Percentiles rank a stretch among this genome's conserved stretches.
These are phyloP conservation scores for Durio zibethinus DNA, from an alignment of 345 rosid genomes.

Conservation along the genomic window DNA sequence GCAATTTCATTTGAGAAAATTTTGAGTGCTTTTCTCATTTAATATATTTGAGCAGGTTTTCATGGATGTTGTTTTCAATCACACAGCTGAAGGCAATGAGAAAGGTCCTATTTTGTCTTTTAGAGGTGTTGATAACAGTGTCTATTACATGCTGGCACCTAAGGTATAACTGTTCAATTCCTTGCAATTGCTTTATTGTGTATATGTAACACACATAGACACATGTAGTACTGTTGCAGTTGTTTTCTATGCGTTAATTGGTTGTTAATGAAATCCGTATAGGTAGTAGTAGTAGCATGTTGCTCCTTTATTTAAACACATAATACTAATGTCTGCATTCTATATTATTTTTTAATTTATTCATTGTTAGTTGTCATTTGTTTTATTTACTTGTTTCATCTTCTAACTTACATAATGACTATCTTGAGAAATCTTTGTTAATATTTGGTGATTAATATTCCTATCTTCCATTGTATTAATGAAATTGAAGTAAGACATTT, in stretches of 20 bases:
- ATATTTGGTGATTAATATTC: neutral
- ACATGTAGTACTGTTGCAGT: neutral
- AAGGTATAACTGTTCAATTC: conserved; percentile 50
- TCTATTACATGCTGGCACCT: conserved; percentile 95
- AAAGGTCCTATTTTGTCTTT: conserved; percentile 83
- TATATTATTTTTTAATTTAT: neutral
- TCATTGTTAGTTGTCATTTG: neutral
- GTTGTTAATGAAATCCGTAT: conserved; percentile 3
- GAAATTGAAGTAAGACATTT: neutral
- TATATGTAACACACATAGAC: neutral
- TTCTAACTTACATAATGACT: neutral
- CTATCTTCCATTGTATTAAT: no score
- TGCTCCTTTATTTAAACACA: neutral
- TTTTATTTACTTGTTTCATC: neutral
- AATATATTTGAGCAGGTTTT: conserved; percentile 57
- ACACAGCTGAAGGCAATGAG: conserved; percentile 98
- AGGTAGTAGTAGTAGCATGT: neutral
- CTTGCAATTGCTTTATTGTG: neutral
- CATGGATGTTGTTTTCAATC: conserved; percentile 97
- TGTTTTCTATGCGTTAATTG: neutral
- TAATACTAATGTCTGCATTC: neutral
- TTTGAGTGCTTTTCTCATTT: conserved; percentile 20
- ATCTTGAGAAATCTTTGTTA: neutral
- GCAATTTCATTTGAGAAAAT: neutral
- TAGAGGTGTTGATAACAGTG: conserved; percentile 89